phyloP scores from a whole-genome alignment of 345 rosid species.

The Eutrema yunnanense region DNA sequence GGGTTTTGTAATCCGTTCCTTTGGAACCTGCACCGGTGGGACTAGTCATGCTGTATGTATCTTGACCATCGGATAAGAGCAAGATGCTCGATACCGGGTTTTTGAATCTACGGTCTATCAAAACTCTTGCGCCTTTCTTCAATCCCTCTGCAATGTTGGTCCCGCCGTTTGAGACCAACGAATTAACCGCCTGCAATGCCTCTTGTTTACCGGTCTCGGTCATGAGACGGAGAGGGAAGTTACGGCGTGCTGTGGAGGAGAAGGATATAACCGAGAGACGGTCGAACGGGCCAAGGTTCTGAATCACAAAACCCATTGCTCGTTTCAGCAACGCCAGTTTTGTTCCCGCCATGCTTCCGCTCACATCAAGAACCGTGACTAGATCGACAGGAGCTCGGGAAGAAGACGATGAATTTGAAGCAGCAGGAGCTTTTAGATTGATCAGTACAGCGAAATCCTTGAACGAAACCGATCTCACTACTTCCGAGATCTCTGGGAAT shows the following conservation, averaged over 20 bases:
- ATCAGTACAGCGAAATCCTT: constrained; percentile 70
- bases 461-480: constrained; percentile 38
- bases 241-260: constrained; percentile 82
- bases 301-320: constrained; percentile 98
- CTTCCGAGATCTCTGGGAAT: constrained; percentile 67
- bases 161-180: constrained; percentile 79
- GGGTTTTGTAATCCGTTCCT: constrained; percentile 43
- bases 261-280: constrained; percentile 91
- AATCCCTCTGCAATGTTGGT: constrained; percentile 93
- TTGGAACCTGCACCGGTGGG: constrained; percentile 28
- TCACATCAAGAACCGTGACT: constrained; percentile 92
- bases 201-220: constrained; percentile 70
- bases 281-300: constrained; percentile 87
- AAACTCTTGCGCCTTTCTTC: constrained; percentile 76
- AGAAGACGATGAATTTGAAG: constrained; percentile 18
- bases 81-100: constrained; percentile 84
- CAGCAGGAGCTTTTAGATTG: constrained; percentile 76
- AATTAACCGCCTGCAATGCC: constrained; percentile 81
- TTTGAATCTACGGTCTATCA: constrained; percentile 71
- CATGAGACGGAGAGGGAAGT: constrained; percentile 83
- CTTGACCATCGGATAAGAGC: constrained; percentile 92
- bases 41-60: constrained; percentile 67
- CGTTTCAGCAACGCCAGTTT: constrained; percentile 88
- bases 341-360: constrained; percentile 99
- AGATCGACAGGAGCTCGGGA: constrained; percentile 88